Conservation (phyloP, 106 monocot species). For the Triglochin maritima region DNA sequence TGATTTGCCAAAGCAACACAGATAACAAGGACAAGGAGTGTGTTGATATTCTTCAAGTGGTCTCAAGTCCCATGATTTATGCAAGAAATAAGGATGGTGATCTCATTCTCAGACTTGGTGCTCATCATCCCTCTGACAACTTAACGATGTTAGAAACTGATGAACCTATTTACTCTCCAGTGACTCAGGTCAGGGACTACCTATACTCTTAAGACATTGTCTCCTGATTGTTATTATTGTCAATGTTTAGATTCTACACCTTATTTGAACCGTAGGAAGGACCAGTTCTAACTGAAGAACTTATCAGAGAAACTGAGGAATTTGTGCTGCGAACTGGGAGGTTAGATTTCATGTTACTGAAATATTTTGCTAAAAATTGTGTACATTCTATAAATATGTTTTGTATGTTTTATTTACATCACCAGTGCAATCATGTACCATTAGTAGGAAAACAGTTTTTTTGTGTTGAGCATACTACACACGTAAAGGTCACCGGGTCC, state of each 20-base stretch:
- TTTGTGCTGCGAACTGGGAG: conserved; percentile 84
- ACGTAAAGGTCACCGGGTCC: no score
- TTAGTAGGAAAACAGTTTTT: neutral
- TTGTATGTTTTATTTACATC: neutral
- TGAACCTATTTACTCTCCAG: conserved; percentile 71
- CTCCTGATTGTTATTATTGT: neutral
- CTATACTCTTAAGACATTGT: neutral
- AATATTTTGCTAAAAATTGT: neutral
- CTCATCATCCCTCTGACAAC: conserved; percentile 44
- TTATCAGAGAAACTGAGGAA: conserved; percentile 87
- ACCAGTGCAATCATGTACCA: neutral
- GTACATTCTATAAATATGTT: neutral
- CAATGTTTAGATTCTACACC: neutral
- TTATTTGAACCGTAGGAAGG: conserved; percentile 49
- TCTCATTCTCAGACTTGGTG: conserved; percentile 74
- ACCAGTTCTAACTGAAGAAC: conserved; percentile 79
- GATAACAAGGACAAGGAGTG: neutral
- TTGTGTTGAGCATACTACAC: neutral
- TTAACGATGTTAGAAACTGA: conserved; percentile 84
- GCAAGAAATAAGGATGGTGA: conserved; percentile 46
- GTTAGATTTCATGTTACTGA: conserved; percentile 9
- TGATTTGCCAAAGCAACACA: conserved; percentile 19
- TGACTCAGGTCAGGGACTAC: conserved; percentile 45
- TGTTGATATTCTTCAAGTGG: neutral
- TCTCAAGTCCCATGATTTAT: conserved; percentile 28